These are phyloP conservation scores for Tricholoma hemisulphureum DNA, from an alignment of 768 basidiomycete genomes.

Conservation along the genomic window DNA sequence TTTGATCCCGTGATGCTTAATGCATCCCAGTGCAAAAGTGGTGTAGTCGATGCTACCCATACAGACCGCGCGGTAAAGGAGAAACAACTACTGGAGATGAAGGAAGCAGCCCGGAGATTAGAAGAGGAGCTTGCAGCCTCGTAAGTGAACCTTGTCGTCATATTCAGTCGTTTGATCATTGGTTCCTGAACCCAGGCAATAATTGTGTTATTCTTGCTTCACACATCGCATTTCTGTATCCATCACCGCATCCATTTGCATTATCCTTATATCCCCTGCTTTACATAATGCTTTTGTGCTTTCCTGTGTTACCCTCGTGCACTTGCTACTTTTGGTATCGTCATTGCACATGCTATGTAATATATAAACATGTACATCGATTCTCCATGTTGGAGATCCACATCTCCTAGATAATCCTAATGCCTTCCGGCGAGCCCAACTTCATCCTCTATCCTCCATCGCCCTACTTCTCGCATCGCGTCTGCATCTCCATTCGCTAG, in stretches of 20 bases:
- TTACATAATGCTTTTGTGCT: slow-evolving; percentile 6
- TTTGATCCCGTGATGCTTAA: background rate
- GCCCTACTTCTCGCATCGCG: slow-evolving; percentile 89
- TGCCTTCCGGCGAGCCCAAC: slow-evolving; percentile 60
- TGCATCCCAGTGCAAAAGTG: background rate
- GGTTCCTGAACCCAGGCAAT: background rate
- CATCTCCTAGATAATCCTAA: slow-evolving; percentile 23
- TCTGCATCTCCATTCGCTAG: slow-evolving; percentile 70
- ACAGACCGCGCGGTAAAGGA: slow-evolving; percentile 28
- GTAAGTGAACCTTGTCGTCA: slow-evolving; percentile 1
- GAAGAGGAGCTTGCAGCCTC: slow-evolving; percentile 29
- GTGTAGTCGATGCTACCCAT: background rate
- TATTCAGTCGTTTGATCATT: background rate
- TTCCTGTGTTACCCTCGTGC: background rate
- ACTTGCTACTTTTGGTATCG: background rate
- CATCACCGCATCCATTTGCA: slow-evolving; percentile 6
- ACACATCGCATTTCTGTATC: slow-evolving; percentile 10
- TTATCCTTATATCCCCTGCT: slow-evolving; percentile 9
- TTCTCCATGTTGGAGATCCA: background rate
- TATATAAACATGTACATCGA: background rate
- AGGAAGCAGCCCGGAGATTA: slow-evolving; percentile 32
- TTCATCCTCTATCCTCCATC: slow-evolving; percentile 83
- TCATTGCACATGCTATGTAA: background rate
- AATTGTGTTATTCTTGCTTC: background rate
- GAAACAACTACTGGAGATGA: slow-evolving; percentile 30